Evolutionary conservation across 768 basidiomycete species (phyloP).

Genomic region (Xerocomellus intermedius): DNA sequence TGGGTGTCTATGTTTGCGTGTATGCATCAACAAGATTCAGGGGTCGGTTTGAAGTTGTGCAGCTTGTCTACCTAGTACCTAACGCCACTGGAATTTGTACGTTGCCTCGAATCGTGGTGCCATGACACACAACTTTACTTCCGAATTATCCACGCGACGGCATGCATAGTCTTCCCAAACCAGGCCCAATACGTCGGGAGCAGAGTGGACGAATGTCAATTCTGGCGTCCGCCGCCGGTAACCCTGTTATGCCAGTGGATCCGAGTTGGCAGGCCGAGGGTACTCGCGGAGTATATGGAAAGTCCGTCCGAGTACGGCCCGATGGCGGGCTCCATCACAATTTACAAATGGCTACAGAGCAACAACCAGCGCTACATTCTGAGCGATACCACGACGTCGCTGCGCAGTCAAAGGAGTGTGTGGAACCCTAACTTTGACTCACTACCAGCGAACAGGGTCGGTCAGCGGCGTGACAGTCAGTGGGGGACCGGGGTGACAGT

Average conservation of each 20-base stretch:
- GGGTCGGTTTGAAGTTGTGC: not conserved
- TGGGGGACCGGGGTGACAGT: not conserved
- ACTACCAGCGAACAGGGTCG: conserved; percentile 11
- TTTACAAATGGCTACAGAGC: too few species aligned
- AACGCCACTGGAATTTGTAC: too few species aligned
- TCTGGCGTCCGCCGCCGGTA: not conserved
- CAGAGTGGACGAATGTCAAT: not conserved
- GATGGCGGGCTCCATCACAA: conserved; percentile 31
- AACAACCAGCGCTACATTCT: conserved; percentile 6
- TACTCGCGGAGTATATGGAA: conserved; percentile 3
- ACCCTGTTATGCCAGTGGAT: not conserved
- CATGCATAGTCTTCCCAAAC: too few species aligned
- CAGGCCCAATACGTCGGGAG: too few species aligned
- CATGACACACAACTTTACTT: too few species aligned
- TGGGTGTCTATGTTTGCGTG: not conserved
- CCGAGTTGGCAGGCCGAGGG: not conserved
- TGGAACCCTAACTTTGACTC: conserved; percentile 31
- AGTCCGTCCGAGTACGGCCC: too few species aligned
- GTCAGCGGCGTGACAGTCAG: not conserved
- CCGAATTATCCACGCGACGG: too few species aligned
- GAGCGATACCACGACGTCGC: conserved; percentile 2
- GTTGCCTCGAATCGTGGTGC: too few species aligned
- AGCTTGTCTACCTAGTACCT: too few species aligned
- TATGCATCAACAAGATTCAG: not conserved
- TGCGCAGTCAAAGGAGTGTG: conserved; percentile 17